phyloP scores from a whole-genome alignment of 2,329 filamentous ascomycete species.

The Curvularia spicifera region DNA sequence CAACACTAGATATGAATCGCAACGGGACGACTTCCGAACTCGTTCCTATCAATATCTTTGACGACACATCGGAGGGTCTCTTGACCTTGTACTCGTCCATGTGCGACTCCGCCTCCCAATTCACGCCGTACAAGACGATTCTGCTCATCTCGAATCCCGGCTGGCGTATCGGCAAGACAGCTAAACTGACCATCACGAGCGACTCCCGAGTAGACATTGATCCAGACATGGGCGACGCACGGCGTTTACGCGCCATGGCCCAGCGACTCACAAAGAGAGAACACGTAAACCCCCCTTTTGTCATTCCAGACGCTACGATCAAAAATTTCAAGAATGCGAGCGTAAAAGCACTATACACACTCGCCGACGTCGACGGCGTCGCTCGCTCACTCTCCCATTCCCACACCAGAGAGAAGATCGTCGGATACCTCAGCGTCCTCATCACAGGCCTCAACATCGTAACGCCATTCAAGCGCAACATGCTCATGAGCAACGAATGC shows the following conservation, averaged over 20 bases:
- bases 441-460: slow-evolving; percentile 53
- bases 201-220: slow-evolving; percentile 63
- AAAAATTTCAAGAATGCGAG: slow-evolving; percentile 29
- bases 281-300: slow-evolving; percentile 59
- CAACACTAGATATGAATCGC: slow-evolving; percentile 54
- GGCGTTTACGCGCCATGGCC: slow-evolving; percentile 61
- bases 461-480: slow-evolving; percentile 50
- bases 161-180: slow-evolving; percentile 48
- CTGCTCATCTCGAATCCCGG: slow-evolving; percentile 59
- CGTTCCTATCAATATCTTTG: slow-evolving; percentile 61
- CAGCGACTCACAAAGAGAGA: slow-evolving; percentile 57
- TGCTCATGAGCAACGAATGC: slow-evolving; percentile 56
- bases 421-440: slow-evolving; percentile 55
- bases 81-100: slow-evolving; percentile 64
- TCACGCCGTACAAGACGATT: slow-evolving; percentile 58
- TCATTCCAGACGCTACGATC: slow-evolving; percentile 39
- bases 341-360: slow-evolving; percentile 50
- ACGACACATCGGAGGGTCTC: slow-evolving; percentile 61
- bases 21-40: slow-evolving; percentile 55
- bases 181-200: slow-evolving; percentile 47
- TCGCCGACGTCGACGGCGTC: slow-evolving; percentile 56
- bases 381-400: slow-evolving; percentile 33
- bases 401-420: slow-evolving; percentile 44
- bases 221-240: slow-evolving; percentile 60
- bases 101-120: slow-evolving; percentile 53